Base-by-base conservation (phyloP, 768 basidiomycete genomes). In the Leccinum incarnatum region DNA sequence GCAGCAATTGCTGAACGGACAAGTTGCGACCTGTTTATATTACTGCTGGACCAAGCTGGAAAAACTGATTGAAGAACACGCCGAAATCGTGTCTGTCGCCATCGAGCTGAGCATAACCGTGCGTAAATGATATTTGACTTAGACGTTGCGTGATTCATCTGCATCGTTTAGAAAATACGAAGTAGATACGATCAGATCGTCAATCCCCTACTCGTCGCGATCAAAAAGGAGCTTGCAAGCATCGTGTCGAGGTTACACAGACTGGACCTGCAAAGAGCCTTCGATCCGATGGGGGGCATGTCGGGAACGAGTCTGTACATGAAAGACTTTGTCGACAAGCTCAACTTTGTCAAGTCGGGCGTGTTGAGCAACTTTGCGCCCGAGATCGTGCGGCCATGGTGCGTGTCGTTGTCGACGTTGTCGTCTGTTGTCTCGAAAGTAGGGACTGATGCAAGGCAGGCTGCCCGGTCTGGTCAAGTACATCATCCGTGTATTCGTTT, bases 401-500 rank as follows among this genome's bases (percentile, higher is more conserved):
- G 62, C 23, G 42, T 34, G n/a, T 42, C 9, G 0, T 40, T 8
- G 27, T 8, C 27, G 27, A 27, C 27, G 7, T 30, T 11, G 19
- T 40, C 25, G 14, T 57, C 37, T 53, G 11, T 45, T 15, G 23
- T 23, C 11, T 15, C 0, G 21, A 48, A 23, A 21, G 23, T 19
- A 14, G 47, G 5, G 47, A 8, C 47, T 48, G 47, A 48, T 21
- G 47, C 12, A 14, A 32, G 8, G 58, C 59, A 92, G 90, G 88
- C 72, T 81, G 0, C 74, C 79, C 14, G 78, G 79, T 6, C 84
- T 97, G 36, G 89, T 88, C 54, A 85, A 87, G 63, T 89, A 89
- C 70, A 84, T 89, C 36, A 88, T 98, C 50, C 83, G 83, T 62
- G 89, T 85, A 3, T 99, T 98, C 73, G 85, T 99, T 10, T 74